Percentiles rank a stretch among this genome's conserved stretches.
Evolutionary conservation across 805 yeast genomes (phyloP).

Genomic region (Brettanomyces custersianus): DNA sequence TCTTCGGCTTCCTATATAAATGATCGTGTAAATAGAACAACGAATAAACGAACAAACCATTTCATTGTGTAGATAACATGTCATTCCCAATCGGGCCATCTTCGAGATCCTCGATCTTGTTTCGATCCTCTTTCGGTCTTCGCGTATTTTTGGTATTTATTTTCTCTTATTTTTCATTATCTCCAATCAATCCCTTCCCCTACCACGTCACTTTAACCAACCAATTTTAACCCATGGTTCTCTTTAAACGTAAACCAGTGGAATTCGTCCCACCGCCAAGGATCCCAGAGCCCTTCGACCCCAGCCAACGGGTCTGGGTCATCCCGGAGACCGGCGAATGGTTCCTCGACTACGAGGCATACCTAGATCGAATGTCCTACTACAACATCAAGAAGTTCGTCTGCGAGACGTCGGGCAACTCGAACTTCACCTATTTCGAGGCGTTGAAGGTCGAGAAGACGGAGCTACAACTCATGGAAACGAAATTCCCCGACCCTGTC

Average conservation of each 20-base stretch:
- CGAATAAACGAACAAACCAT: too few species aligned
- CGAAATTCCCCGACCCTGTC: slow-evolving; percentile 80
- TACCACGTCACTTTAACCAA: too few species aligned
- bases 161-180: too few species aligned
- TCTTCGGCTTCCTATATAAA: slow-evolving; percentile 52
- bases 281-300: slow-evolving; percentile 44
- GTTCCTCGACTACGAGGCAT: slow-evolving; percentile 71
- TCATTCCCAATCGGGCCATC: neutral
- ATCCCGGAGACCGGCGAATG: slow-evolving; percentile 86
- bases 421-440: slow-evolving; percentile 84
- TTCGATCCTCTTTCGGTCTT: too few species aligned
- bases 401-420: slow-evolving; percentile 92
- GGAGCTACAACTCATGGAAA: slow-evolving; percentile 58
- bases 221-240: too few species aligned
- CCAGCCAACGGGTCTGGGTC: slow-evolving; percentile 62
- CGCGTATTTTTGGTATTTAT: too few species aligned
- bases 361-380: slow-evolving; percentile 62
- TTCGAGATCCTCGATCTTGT: too few species aligned
- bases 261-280: slow-evolving; percentile 46
- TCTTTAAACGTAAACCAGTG: slow-evolving; percentile 68
- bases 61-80: neutral
- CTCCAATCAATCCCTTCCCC: too few species aligned
- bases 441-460: slow-evolving; percentile 71
- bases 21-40: slow-evolving; percentile 13
- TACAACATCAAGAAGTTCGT: slow-evolving; percentile 73